Percentiles rank a stretch among this genome's conserved stretches.
These are phyloP conservation scores for Phoenix roebelenii DNA, from an alignment of 176 grass and related monocot genomes.

Conservation along the genomic window DNA sequence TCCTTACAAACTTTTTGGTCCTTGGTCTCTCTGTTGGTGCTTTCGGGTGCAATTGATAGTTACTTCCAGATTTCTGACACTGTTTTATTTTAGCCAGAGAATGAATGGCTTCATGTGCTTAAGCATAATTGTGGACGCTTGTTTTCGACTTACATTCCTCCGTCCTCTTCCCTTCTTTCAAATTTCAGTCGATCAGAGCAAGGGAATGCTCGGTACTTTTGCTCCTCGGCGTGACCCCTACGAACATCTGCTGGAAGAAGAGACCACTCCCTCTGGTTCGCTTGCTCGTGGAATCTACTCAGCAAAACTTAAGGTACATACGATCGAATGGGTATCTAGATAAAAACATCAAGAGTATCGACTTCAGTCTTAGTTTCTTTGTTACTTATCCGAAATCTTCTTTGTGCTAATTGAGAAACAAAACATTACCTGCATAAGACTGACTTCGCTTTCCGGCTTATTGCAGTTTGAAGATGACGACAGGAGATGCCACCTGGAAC, in stretches of 20 bases:
- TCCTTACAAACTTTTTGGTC: too few relatives aligned
- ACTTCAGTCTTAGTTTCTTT: neutral
- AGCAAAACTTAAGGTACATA: conserved; percentile 30
- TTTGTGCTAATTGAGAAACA: too few relatives aligned
- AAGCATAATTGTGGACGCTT: too few relatives aligned
- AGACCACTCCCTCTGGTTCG: conserved; percentile 34
- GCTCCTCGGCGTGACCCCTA: conserved; percentile 27
- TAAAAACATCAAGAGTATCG: neutral
- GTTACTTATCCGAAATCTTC: neutral
- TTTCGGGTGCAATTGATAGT: too few relatives aligned
- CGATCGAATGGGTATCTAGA: too few relatives aligned
- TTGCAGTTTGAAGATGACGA: conserved; percentile 51
- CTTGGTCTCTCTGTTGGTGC: too few relatives aligned
- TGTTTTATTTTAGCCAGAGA: too few relatives aligned
- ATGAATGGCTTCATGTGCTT: too few relatives aligned
- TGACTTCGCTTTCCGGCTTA: too few relatives aligned
- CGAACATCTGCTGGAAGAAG: conserved; percentile 41
- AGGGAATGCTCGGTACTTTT: conserved; percentile 40
- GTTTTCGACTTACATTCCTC: too few relatives aligned
- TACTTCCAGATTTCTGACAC: too few relatives aligned
- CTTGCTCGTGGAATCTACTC: conserved; percentile 38
- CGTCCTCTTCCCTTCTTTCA: too few relatives aligned
- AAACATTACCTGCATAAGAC: neutral
- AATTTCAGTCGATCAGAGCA: conserved; percentile 35
- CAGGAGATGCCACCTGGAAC: conserved; percentile 33